Base-by-base conservation (phyloP, 2,329 filamentous ascomycete genomes). In the Bisporella sp. region DNA sequence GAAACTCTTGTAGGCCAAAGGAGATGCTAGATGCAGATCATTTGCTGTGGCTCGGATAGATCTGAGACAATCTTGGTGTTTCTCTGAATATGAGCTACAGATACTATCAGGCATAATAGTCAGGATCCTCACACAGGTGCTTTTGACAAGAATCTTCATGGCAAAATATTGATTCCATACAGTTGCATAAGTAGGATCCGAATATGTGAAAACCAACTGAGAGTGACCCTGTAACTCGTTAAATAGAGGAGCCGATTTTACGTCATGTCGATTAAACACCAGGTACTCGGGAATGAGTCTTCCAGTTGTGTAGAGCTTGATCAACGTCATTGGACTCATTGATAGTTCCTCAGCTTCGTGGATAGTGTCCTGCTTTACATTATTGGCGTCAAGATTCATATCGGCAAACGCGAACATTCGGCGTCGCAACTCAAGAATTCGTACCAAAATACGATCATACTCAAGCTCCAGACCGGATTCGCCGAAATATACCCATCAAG, bases 401-500 rank as follows among this genome's bases (percentile, higher is more conserved):
- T 21, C 21, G 21, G 21, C 21, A 45, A 48, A 49, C 31, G 31
- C 30, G 5, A 6, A n/a, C 2, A 44, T 35, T 39, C 6, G 45
- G 21, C 54, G 49, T 39, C 54, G 61, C 7, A 64, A 46, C 39
- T 55, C 57, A 11, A 54, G 51, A 11, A 60, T 54, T 46, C 54
- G 53, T 5, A 62, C 54, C 28, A 59, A 8, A 11, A 66, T 58
- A 31, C 53, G 41, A 51, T 66, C 64, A 51, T 63, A 65, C 12
- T 59, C 58, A 37, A 64, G 53, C 37, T 64, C 64, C n/a, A 59
- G 40, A 5, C 56, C 59, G n/a, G 46, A 12, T 50, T 67, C 65
- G 42, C 63, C 62, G 53, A 64, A 68, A 5, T 6, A n/a, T 6
- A 41, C 6, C 65, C 65, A 32, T 66, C 57, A 12, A 50, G 9